Evolutionary conservation across 192 early-diverging fungal species (phyloP), one percentile per base, ranked within the genome.

Genomic region (Cladochytrium replicatum): DNA sequence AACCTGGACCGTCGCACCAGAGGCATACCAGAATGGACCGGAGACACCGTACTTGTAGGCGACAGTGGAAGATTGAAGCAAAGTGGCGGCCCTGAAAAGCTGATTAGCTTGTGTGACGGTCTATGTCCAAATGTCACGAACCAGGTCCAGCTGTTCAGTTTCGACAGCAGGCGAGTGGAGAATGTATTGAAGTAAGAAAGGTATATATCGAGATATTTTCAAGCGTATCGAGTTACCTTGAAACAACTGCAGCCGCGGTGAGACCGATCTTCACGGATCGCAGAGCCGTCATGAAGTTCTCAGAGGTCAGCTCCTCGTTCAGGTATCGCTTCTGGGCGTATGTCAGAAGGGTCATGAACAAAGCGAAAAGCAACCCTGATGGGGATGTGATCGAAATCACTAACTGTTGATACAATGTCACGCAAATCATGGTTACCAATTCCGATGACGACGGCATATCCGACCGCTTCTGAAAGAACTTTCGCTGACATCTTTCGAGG

Each of bases 241-340:
- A 77, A 0, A 85, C 82, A 37, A 86, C 69, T 4, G 84, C 84
- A 37, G 74, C 66, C 9, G 82, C 82, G 2, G 74, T 78, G 0
- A 85, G 60, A 44, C 82, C 82, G n/a, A 75, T 75, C 61, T 83
- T 83, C 6, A 84, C 70, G 28, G 40, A 67, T 30, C 83, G 55
- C 22, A 70, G 62, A n/a, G 78, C 83, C 6, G 83, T 82, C 68
- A 77, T 84, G 48, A 75, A 85, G 48, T 68, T 76, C 61, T 86
- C 82, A 1, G 76, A 77, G 2, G 75, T 75, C 43, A 81, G 57
- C 27, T 57, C 58, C 54, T 86, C 84, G 19, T 66, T 56, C n/a
- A 82, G 50, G 52, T 83, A 85, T 17, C 79, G 59, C 34, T 79
- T 75, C 41, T 82, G 70, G n/a, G 69, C 69, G 55, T 60, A 59